A percentile compares a stretch with the other conserved stretches of the same genome.
Conservation (phyloP, 2,329 filamentous ascomycete species). For the Xylariaceae sp. region DNA sequence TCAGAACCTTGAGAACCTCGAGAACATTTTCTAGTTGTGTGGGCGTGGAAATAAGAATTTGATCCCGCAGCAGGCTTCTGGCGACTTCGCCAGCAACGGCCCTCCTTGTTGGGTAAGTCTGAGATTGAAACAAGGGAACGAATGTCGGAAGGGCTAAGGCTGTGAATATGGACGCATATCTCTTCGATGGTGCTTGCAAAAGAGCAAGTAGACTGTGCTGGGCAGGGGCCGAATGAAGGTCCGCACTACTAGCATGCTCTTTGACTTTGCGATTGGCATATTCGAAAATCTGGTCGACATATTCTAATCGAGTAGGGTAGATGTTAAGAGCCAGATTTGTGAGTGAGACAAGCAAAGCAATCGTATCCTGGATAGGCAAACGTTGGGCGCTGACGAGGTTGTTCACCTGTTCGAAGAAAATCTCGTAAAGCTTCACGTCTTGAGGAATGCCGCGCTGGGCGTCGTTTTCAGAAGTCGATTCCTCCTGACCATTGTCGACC, state of each 20-base stretch:
- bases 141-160: constrained; percentile 88
- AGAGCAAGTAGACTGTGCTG: constrained; percentile 87
- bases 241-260: constrained; percentile 90
- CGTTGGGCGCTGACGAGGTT: constrained; percentile 88
- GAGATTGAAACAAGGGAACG: constrained; percentile 80
- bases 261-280: constrained; percentile 83
- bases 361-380: constrained; percentile 88
- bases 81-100: constrained; percentile 88
- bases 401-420: constrained; percentile 95
- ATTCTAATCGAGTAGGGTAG: constrained; percentile 87
- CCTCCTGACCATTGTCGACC: constrained; percentile 39
- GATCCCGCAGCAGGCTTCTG: constrained; percentile 73
- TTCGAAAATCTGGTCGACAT: constrained; percentile 87
- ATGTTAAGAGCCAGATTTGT: constrained; percentile 92
- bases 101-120: constrained; percentile 86
- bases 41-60: constrained; percentile 70
- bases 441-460: constrained; percentile 56
- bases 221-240: constrained; percentile 79
- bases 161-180: constrained; percentile 94
- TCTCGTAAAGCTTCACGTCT: constrained; percentile 87
- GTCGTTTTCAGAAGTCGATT: constrained; percentile 28
- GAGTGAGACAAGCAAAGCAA: constrained; percentile 88
- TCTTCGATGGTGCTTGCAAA: constrained; percentile 82
- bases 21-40: constrained; percentile 83
- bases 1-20: constrained; percentile 81